Evolutionary conservation across 768 basidiomycete genomes (phyloP), one percentile per base, ranked within the genome.

Genomic region (Tulasnella sp.): DNA sequence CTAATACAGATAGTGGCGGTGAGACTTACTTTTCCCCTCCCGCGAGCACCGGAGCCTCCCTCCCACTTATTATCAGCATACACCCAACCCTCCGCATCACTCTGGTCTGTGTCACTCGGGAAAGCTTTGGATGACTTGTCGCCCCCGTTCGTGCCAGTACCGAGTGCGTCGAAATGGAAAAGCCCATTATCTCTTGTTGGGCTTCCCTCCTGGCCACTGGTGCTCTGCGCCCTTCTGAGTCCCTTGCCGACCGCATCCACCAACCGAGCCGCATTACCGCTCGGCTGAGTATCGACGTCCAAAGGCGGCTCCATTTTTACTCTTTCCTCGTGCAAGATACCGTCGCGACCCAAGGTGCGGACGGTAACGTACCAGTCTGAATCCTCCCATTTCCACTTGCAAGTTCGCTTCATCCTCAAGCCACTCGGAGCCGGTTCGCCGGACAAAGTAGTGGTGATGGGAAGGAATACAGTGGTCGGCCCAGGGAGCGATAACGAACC

Each of bases 11-110:
- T 68, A 31, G n/a, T 68, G 10, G n/a, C 2, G 8, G n/a, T 68
- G 62, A 68, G 62, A 68, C 86, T 62, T 58, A 92, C 92, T 87
- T 96, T 96, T 84, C 96, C 93, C 86, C 97, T 89, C 8, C 95
- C 94, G 73, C 94, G 94, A 82, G 92, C 93, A 78, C 87, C 87
- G 77, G 90, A 91, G 71, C 89, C 87, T 27, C 87, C 88, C 83
- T 98, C 96, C 96, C 96, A 98, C 84, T 98, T 97, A 84, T 98
- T 98, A 82, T 97, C 96, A 2, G 92, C 93, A 83, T 96, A 98
- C 8, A 96, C 89, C 96, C 96, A 98, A 5, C 96, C 96, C 80
- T 97, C 95, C 4, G 88, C 84, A 83, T 98, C 96, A 1, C 96
- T 97, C 39, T 80, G 82, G n/a, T 83, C 82, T 0, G 72, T 75